Conservation (phyloP, 805 yeast genomes). For the Pichia manshurica region DNA sequence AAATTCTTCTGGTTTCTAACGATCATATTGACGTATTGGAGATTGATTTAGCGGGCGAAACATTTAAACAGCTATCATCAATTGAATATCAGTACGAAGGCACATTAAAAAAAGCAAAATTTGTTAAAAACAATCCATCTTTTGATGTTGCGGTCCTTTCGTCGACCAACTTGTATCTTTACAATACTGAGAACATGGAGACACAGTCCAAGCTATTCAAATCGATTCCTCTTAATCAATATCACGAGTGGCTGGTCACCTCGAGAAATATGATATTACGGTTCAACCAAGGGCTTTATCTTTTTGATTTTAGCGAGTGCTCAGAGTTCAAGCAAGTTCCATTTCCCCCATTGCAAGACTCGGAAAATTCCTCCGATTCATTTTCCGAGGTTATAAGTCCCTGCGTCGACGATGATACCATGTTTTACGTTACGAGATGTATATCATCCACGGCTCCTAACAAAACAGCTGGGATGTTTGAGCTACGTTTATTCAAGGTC, state of each 20-base stretch:
- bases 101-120: conserved; percentile 18
- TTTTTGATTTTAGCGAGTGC: conserved; percentile 2
- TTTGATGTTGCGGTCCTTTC: conserved; percentile 25
- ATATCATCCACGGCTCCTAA: too few relatives aligned
- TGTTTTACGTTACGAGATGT: conserved; percentile 16
- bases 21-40: conserved; percentile 18
- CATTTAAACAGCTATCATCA: conserved; percentile 12
- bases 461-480: not conserved
- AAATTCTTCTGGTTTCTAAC: conserved; percentile 17
- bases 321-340: conserved; percentile 21
- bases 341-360: not conserved
- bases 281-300: conserved; percentile 14
- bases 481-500: conserved; percentile 16
- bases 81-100: conserved; percentile 17
- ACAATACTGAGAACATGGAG: conserved; percentile 7
- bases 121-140: conserved; percentile 11
- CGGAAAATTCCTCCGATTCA: not conserved
- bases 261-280: conserved; percentile 19
- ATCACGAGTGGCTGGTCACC: conserved; percentile 20
- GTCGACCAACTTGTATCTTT: conserved; percentile 19
- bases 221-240: conserved; percentile 17
- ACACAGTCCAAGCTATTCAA: conserved; percentile 4
- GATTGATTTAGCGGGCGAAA: conserved; percentile 12
- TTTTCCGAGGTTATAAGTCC: conserved; percentile 12
- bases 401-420: conserved; percentile 19